These are phyloP conservation scores for Paulownia fortunei DNA, from an alignment of 257 asterid species.

Conservation along the genomic window DNA sequence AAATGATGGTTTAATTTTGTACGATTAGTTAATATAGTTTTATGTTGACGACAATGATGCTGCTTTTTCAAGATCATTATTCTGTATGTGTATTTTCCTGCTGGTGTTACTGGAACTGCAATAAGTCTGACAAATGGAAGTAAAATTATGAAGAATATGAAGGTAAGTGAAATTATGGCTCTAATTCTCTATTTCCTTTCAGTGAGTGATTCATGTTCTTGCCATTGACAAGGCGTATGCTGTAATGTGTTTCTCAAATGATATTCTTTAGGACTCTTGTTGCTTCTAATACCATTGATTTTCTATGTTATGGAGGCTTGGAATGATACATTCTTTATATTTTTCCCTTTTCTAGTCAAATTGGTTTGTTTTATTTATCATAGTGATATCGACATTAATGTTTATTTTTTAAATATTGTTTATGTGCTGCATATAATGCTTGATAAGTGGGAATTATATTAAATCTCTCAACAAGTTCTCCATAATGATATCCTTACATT, in stretches of 20 bases:
- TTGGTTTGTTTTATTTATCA: background rate
- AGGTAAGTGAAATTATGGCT: background rate
- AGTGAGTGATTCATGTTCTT: background rate
- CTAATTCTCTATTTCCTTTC: conserved; percentile 6
- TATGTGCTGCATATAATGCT: background rate
- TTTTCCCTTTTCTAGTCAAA: background rate
- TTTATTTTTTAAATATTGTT: background rate
- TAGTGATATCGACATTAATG: background rate
- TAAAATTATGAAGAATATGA: background rate
- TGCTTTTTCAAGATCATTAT: background rate
- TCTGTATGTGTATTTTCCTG: background rate
- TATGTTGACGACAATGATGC: background rate
- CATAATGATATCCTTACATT: background rate
- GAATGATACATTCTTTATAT: background rate
- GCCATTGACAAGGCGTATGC: background rate
- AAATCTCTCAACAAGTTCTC: conserved; percentile 2
- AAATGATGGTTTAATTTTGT: background rate
- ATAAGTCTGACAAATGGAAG: background rate
- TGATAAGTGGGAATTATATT: background rate
- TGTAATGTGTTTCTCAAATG: background rate
- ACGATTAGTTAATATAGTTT: background rate
- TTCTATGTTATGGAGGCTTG: conserved; percentile 12
- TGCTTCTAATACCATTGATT: conserved; percentile 26
- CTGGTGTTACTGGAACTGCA: background rate
- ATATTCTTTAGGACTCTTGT: conserved; percentile 16